Evolutionary conservation across 805 yeast genomes (phyloP).

Genomic region (Candida verbasci): DNA sequence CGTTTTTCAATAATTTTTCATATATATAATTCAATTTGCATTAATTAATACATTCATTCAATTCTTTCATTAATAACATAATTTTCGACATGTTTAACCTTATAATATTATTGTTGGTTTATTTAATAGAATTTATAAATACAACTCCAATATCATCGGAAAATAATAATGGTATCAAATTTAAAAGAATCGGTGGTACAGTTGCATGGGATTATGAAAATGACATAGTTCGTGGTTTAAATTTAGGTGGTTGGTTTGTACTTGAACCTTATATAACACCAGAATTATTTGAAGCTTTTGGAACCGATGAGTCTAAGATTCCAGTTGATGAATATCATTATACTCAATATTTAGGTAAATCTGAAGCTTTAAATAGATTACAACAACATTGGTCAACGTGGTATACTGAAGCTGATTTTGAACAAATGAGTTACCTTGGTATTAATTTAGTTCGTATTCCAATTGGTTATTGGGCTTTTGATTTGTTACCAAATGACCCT

Average conservation of each 20-base stretch:
- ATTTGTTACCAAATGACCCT: conserved; percentile 61
- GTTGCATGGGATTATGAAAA: conserved; percentile 30
- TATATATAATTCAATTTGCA: no score
- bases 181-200: conserved; percentile 2
- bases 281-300: conserved; percentile 53
- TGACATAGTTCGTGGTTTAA: conserved; percentile 58
- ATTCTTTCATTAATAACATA: not conserved
- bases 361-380: conserved; percentile 48
- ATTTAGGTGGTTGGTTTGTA: conserved; percentile 88
- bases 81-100: not conserved
- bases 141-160: conserved; percentile 1
- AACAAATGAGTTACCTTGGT: conserved; percentile 54
- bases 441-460: conserved; percentile 87
- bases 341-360: conserved; percentile 56
- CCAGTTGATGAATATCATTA: conserved; percentile 86
- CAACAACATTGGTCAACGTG: conserved; percentile 74
- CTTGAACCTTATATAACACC: conserved; percentile 87
- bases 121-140: not conserved
- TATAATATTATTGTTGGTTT: not conserved
- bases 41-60: not conserved
- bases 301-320: conserved; percentile 27
- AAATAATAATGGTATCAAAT: not conserved
- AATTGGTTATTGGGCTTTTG: conserved; percentile 92
- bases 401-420: conserved; percentile 70
- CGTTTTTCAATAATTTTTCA: no score